These are phyloP conservation scores for Filobasidium floriforme DNA, from an alignment of 768 basidiomycete genomes.

Conservation along the genomic window DNA sequence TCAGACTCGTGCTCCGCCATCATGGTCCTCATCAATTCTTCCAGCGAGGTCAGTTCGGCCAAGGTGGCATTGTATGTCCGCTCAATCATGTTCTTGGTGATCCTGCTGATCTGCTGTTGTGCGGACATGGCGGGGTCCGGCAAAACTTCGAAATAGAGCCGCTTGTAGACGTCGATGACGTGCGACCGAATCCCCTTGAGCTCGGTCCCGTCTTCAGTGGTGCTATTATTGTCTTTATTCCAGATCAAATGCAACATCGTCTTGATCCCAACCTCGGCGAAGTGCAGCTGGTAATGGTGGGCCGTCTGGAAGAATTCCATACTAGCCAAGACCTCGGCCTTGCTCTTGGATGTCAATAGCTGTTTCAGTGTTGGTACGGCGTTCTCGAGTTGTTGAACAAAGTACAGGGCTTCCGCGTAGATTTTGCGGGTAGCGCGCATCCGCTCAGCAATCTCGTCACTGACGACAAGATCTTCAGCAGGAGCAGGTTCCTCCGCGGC, in stretches of 20 bases:
- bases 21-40: slow-evolving; percentile 94
- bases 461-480: slow-evolving; percentile 55
- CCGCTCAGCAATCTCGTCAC: slow-evolving; percentile 67
- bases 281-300: slow-evolving; percentile 69
- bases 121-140: slow-evolving; percentile 56
- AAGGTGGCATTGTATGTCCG: slow-evolving; percentile 84
- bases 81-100: slow-evolving; percentile 97
- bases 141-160: slow-evolving; percentile 77
- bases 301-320: slow-evolving; percentile 75
- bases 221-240: slow-evolving; percentile 80
- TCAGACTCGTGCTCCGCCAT: slow-evolving; percentile 61
- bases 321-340: slow-evolving; percentile 49
- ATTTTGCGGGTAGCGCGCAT: slow-evolving; percentile 75
- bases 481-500: slow-evolving; percentile 40
- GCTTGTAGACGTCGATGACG: slow-evolving; percentile 79
- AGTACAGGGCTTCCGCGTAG: slow-evolving; percentile 72
- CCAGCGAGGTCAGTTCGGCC: slow-evolving; percentile 88
- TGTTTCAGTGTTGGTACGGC: slow-evolving; percentile 67
- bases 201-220: slow-evolving; percentile 69
- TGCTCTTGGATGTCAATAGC: slow-evolving; percentile 67
- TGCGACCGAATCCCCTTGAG: slow-evolving; percentile 79
- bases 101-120: slow-evolving; percentile 80
- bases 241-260: slow-evolving; percentile 96
- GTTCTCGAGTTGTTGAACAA: slow-evolving; percentile 63
- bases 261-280: slow-evolving; percentile 79